Base-by-base conservation (phyloP, 2,329 filamentous ascomycete species). In the Periglandula ipomoeae region DNA sequence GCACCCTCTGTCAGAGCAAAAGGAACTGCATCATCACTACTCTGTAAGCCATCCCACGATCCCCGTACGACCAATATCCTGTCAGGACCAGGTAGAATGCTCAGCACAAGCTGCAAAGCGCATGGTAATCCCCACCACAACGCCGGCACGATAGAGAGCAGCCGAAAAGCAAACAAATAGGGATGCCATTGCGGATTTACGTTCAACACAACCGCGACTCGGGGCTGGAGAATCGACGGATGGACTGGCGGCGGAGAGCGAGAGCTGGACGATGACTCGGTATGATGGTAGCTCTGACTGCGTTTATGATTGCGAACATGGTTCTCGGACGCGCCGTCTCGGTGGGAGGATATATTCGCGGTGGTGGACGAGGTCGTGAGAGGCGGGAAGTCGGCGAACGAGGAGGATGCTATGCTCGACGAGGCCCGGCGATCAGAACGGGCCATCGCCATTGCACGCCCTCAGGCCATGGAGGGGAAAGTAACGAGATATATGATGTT, bases 201-300 rank as follows among this genome's bases (percentile, higher is more conserved):
- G 46, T 87, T 86, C 42, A 91, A 75, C 27, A 88, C 78, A 57
- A 89, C 85, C 53, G 87, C 87, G 49, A 91, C 81, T 49, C 86
- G 85, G 11, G 87, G 87, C 60, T 89, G 85, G 39, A 89, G 73
- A 46, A 83, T 70, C 15, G 76, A 66, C 20, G 63, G 60, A 26
- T 59, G 60, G 13, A 61, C 55, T 11, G 50, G 43, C 43, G 50
- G 38, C 32, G 42, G 39, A 15, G 46, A 24, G 23, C 17, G 26
- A 30, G 27, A 27, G 24, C 27, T n/a, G n/a, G 49, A 17, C 9
- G 23, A 13, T 7, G 45, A 17, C 8, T 30, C 24, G 45, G 22
- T n/a, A 13, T 38, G 34, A 11, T 41, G 46, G 9, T 20, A 30
- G 46, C 39, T 43, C 20, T 35, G 46, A n/a, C 27, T 48, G 22